Base-by-base conservation (phyloP, 1,139 yeast species). In the Magnusiomyces suaveolens region DNA sequence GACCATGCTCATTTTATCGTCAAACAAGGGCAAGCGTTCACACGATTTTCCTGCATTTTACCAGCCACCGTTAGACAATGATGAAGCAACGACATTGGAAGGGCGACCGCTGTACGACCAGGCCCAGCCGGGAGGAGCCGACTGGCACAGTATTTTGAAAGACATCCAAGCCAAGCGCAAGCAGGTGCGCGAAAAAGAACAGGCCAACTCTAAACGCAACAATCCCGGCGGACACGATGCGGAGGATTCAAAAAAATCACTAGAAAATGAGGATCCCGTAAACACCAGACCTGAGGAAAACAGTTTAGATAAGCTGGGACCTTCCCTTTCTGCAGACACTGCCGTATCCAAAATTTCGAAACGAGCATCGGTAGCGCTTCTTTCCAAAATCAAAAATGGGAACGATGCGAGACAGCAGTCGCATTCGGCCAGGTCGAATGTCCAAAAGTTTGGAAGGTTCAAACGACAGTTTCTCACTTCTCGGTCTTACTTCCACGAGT, bases 401-500 rank as follows among this genome's bases (percentile, higher is more conserved):
- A 23, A 43, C 39, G n/a, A n/a, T n/a, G n/a, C n/a, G n/a, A 46
- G 36, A 38, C 36, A 14, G 6, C 43, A n/a, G 43, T 10, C 18
- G 47, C 3, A 48, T 43, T 1, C 12, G 47, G 1, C 46, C 47
- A 48, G 52, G 44, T 33, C 21, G 23, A 8, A n/a, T n/a, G n/a
- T n/a, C n/a, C 52, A 48, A 51, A 48, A 48, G 46, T 54, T 48
- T 41, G 56, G 56, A 1, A n/a, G 52, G 23, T 39, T 51, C 39
- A 43, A 46, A 18, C 43, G 51, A 12, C 52, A 54, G 39, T 38
- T 32, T 23, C 20, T 43, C 10, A 39, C 50, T 1, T 65, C 62
- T 21, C 63, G 64, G 46, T 57, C 67, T 2, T 66, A 55, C 51
- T 65, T 61, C 56, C 66, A 65, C 50, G 60, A 63, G 2, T 62